These are phyloP conservation scores for Fusarium vanettenii DNA, from an alignment of 2,329 filamentous ascomycete species.

Conservation along the genomic window DNA sequence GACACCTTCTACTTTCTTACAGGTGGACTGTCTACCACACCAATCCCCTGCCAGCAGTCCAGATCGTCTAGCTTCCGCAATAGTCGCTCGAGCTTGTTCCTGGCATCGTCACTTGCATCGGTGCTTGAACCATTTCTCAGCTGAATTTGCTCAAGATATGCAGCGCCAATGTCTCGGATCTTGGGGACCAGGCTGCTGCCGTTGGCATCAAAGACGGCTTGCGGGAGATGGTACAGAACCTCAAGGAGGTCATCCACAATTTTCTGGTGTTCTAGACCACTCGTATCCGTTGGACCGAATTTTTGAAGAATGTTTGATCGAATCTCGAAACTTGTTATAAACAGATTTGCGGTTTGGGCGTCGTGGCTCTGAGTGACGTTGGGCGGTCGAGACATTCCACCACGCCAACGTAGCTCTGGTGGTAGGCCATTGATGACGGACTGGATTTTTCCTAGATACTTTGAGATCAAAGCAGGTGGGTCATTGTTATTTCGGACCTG, in stretches of 20 bases:
- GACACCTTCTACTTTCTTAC: neutral
- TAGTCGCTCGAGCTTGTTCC: conserved; percentile 43
- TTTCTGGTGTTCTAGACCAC: conserved; percentile 42
- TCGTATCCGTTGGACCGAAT: conserved; percentile 31
- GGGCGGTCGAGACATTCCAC: conserved; percentile 47
- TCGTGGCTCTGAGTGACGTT: conserved; percentile 49
- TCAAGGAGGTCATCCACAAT: conserved; percentile 52
- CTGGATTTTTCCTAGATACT: conserved; percentile 41
- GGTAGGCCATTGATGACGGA: conserved; percentile 47
- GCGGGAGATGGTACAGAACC: conserved; percentile 49
- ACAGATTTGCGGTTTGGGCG: conserved; percentile 51
- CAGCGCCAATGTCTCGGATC: conserved; percentile 51
- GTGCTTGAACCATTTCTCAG: conserved; percentile 11
- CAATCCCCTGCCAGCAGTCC: conserved; percentile 46
- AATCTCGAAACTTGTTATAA: conserved; percentile 51
- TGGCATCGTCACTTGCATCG: conserved; percentile 16
- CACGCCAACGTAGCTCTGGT: conserved; percentile 50
- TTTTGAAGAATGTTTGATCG: conserved; percentile 52
- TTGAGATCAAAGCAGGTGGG: conserved; percentile 12
- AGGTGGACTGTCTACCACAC: conserved; percentile 6
- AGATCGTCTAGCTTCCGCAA: conserved; percentile 47
- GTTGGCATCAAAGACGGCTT: conserved; percentile 49
- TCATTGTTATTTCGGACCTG: conserved; percentile 10
- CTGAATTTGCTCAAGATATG: conserved; percentile 47
- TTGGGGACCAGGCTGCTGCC: conserved; percentile 50